A percentile compares a stretch with the other conserved stretches of the same genome.
phyloP scores from a whole-genome alignment of 805 yeast species.

The Zygosaccharomyces rouxii region DNA sequence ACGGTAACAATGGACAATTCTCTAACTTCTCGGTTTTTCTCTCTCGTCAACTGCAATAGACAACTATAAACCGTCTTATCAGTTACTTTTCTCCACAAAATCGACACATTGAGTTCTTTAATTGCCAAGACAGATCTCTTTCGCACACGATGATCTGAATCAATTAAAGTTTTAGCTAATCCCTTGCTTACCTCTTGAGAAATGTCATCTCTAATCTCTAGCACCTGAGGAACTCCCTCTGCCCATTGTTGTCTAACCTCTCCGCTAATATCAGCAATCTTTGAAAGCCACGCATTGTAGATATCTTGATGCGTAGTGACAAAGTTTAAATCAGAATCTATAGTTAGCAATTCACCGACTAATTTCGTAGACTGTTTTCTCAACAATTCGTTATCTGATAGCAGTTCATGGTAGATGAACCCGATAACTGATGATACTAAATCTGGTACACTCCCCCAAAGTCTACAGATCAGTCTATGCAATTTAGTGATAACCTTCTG shows the following conservation, averaged over 20 bases:
- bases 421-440: constrained; percentile 70
- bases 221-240: constrained; percentile 47
- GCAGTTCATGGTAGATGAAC: constrained; percentile 70
- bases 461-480: constrained; percentile 56
- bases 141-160: constrained; percentile 71
- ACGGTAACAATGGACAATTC: constrained; percentile 50
- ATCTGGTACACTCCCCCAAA: constrained; percentile 80
- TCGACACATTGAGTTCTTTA: constrained; percentile 42
- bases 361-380: constrained; percentile 69
- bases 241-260: constrained; percentile 69
- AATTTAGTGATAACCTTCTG: constrained; percentile 50
- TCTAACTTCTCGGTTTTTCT: constrained; percentile 62
- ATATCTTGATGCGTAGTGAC: constrained; percentile 52
- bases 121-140: constrained; percentile 53
- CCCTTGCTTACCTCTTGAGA: constrained; percentile 53
- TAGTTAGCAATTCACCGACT: constrained; percentile 59
- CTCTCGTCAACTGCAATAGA: constrained; percentile 63
- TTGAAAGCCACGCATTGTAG: constrained; percentile 69
- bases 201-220: constrained; percentile 44
- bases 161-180: constrained; percentile 63
- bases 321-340: constrained; percentile 52
- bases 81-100: constrained; percentile 47
- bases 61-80: constrained; percentile 47
- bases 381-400: constrained; percentile 60
- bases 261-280: constrained; percentile 64